Conservation (phyloP, 192 early-diverging fungal genomes). For the Tieghemiomyces parasiticus region DNA sequence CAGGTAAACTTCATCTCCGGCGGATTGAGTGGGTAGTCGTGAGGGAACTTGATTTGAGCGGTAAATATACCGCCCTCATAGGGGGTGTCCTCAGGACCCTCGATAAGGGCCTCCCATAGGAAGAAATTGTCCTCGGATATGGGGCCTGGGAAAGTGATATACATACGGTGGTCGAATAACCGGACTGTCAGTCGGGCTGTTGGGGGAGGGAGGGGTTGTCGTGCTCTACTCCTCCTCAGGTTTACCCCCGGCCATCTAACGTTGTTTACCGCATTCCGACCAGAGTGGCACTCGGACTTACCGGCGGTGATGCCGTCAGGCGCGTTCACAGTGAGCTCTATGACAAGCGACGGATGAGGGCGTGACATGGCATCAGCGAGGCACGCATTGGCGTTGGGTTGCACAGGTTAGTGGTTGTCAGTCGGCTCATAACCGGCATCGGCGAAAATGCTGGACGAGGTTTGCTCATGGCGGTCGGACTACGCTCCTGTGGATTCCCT, state of each 20-base stretch:
- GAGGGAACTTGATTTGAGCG: conserved; percentile 74
- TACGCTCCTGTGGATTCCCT: not conserved
- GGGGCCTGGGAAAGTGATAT: conserved; percentile 35
- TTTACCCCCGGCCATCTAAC: conserved; percentile 14
- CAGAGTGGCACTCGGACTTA: conserved; percentile 19
- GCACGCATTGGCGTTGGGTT: not conserved
- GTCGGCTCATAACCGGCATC: not conserved
- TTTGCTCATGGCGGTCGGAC: not conserved
- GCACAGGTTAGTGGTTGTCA: not conserved
- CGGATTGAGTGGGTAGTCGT: conserved; percentile 90
- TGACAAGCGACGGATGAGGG: conserved; percentile 10
- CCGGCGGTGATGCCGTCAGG: conserved; percentile 89
- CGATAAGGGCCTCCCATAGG: conserved; percentile 28
- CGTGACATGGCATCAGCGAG: not conserved
- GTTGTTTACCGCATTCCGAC: conserved; percentile 12
- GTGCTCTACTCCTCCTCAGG: conserved; percentile 6
- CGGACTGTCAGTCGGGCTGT: conserved; percentile 3
- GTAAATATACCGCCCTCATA: conserved; percentile 93
- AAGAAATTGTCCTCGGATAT: conserved; percentile 56
- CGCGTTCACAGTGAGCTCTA: conserved; percentile 75
- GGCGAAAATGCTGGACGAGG: not conserved
- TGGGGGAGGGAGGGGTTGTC: conserved; percentile 15
- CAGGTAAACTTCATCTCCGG: conserved; percentile 95
- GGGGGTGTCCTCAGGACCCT: conserved; percentile 82
- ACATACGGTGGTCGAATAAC: not conserved